phyloP scores from a whole-genome alignment of 2,329 filamentous ascomycete species.

The Pyricularia sp. region DNA sequence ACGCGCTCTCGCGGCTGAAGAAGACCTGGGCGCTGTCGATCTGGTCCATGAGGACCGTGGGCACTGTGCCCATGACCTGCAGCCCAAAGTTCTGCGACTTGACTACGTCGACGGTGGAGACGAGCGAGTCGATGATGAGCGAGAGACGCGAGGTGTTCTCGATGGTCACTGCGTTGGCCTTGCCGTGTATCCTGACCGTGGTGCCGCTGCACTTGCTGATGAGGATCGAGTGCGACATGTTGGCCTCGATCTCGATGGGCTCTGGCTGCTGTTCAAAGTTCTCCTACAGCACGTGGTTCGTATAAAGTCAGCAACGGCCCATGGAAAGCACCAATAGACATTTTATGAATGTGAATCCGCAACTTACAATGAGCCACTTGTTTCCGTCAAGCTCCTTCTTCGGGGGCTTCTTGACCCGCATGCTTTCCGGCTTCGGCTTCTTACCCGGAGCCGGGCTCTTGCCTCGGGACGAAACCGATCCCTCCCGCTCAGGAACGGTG shows the following conservation, averaged over 20 bases:
- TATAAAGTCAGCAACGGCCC: background rate
- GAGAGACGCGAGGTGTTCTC: slow-evolving; percentile 83
- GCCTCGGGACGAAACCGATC: slow-evolving; percentile 39
- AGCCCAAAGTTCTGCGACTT: slow-evolving; percentile 91
- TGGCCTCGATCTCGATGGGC: slow-evolving; percentile 72
- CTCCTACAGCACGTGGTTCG: slow-evolving; percentile 43
- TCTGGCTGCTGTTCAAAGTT: slow-evolving; percentile 73
- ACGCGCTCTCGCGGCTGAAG: slow-evolving; percentile 67
- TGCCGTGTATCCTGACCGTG: slow-evolving; percentile 81
- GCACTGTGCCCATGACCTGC: slow-evolving; percentile 79
- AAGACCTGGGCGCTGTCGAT: slow-evolving; percentile 87
- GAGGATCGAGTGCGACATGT: slow-evolving; percentile 79
- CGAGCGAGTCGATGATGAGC: slow-evolving; percentile 79
- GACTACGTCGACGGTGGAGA: slow-evolving; percentile 89
- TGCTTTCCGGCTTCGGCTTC: slow-evolving; percentile 77
- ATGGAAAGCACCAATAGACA: background rate
- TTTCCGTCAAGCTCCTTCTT: slow-evolving; percentile 75
- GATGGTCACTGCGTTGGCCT: slow-evolving; percentile 92
- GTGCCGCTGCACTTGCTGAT: slow-evolving; percentile 89
- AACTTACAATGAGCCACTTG: slow-evolving; percentile 79
- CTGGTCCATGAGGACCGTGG: slow-evolving; percentile 85
- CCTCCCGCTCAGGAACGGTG: slow-evolving; percentile 52
- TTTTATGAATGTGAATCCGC: background rate
- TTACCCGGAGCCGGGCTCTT: slow-evolving; percentile 86
- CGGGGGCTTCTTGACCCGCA: slow-evolving; percentile 74